These are phyloP conservation scores for Kwoniella dejecticola DNA, from an alignment of 768 basidiomycete species.

Conservation along the genomic window DNA sequence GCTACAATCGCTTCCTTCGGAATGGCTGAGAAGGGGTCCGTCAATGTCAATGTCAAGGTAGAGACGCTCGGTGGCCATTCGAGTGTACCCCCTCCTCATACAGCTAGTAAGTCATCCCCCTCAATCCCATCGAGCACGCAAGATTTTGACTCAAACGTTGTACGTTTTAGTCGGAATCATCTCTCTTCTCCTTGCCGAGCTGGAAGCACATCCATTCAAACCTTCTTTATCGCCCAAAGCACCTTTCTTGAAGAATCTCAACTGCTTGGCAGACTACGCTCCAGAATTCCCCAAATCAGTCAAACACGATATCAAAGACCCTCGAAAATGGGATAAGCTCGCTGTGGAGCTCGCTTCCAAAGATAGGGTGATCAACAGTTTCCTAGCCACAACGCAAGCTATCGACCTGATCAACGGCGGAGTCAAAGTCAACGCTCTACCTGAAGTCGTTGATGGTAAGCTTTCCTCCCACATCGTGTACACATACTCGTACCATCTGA, in stretches of 20 bases:
- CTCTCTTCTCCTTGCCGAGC: conserved; percentile 66
- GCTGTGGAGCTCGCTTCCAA: conserved; percentile 57
- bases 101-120: conserved; percentile 63
- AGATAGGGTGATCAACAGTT: conserved; percentile 50
- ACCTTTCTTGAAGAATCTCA: conserved; percentile 58
- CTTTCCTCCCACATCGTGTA: not conserved
- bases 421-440: conserved; percentile 50
- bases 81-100: conserved; percentile 77
- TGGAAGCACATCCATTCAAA: conserved; percentile 66
- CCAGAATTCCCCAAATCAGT: conserved; percentile 64
- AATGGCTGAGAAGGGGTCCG: conserved; percentile 56
- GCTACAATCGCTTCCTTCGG: conserved; percentile 49
- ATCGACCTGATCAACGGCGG: conserved; percentile 53
- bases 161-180: conserved; percentile 71
- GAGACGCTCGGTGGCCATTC: conserved; percentile 75
- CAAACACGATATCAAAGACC: conserved; percentile 47
- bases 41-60: conserved; percentile 47
- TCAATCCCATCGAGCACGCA: too few species aligned
- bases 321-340: conserved; percentile 56
- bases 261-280: conserved; percentile 69
- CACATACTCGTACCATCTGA: conserved; percentile 16
- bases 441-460: conserved; percentile 44
- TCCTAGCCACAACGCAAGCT: conserved; percentile 52
- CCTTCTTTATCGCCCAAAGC: conserved; percentile 49
- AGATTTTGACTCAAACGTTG: conserved; percentile 4